Conservation (phyloP, 2,329 filamentous ascomycete species). For the Verticillium isaacii region DNA sequence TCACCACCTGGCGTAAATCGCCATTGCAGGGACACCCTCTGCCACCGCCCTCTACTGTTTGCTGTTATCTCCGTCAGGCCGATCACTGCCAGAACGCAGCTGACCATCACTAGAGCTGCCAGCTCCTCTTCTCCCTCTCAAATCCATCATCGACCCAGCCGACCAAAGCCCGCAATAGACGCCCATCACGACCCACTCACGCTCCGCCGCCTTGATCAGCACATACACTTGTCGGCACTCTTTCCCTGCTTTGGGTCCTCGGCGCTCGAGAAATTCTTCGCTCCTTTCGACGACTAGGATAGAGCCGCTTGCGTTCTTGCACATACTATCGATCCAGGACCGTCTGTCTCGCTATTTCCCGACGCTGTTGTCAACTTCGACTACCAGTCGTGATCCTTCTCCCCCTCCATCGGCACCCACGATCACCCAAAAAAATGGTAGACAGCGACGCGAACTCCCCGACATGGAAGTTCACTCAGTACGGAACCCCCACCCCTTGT, state of each 20-base stretch:
- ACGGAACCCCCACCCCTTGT: conserved; percentile 25
- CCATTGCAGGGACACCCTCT: background rate
- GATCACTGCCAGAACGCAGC: background rate
- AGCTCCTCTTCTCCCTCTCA: background rate
- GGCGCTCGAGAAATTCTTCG: background rate
- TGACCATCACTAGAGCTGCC: background rate
- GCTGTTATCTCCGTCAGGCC: background rate
- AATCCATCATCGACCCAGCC: background rate
- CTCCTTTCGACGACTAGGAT: background rate
- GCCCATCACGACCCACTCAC: background rate
- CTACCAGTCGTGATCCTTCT: background rate
- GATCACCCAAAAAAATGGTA: conserved; percentile 67
- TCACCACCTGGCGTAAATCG: background rate
- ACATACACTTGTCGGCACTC: background rate
- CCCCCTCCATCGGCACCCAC: background rate
- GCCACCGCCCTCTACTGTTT: background rate
- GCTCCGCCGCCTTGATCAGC: background rate
- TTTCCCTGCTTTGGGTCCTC: background rate
- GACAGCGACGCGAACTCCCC: conserved; percentile 91
- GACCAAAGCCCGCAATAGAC: background rate
- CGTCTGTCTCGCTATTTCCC: background rate
- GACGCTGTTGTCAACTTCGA: background rate
- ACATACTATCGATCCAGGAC: background rate
- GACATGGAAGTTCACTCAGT: conserved; percentile 99
- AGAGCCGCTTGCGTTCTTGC: background rate